Evolutionary conservation across 2,329 filamentous ascomycete species (phyloP).

Genomic region (Aspergillus sp.): DNA sequence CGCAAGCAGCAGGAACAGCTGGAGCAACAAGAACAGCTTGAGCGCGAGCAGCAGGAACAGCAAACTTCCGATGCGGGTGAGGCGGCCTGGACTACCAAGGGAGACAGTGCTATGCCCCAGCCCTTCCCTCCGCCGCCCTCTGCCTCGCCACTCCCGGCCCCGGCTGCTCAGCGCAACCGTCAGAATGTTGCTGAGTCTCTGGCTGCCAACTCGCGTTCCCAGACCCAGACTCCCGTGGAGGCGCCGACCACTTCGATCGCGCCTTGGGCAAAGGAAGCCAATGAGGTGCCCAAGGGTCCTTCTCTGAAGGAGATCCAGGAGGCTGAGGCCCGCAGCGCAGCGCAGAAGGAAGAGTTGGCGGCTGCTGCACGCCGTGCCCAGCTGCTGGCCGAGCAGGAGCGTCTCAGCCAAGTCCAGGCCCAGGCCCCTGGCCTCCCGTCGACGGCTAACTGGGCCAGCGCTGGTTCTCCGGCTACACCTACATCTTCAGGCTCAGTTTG

Average conservation of each 20-base stretch:
- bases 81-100: constrained; percentile 60
- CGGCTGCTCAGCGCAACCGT: constrained; percentile 79
- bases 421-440: constrained; percentile 80
- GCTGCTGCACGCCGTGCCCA: constrained; percentile 72
- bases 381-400: constrained; percentile 73
- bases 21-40: constrained; percentile 34
- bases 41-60: constrained; percentile 33
- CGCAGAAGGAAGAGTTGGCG: constrained; percentile 80
- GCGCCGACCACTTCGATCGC: constrained; percentile 74
- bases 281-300: constrained; percentile 74
- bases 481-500: constrained; percentile 51
- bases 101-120: constrained; percentile 66
- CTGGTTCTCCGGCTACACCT: constrained; percentile 67
- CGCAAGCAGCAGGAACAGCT: constrained; percentile 38
- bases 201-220: constrained; percentile 66
- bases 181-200: constrained; percentile 80
- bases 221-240: constrained; percentile 72
- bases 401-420: constrained; percentile 64
- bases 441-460: constrained; percentile 83
- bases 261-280: constrained; percentile 88
- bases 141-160: constrained; percentile 80
- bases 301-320: constrained; percentile 97
- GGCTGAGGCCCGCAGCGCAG: constrained; percentile 88
- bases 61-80: constrained; percentile 44
- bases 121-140: constrained; percentile 71